Evolutionary conservation across 2,329 filamentous ascomycete genomes (phyloP), one percentile per base, ranked within the genome.

Genomic region (Cordyceps javanica): DNA sequence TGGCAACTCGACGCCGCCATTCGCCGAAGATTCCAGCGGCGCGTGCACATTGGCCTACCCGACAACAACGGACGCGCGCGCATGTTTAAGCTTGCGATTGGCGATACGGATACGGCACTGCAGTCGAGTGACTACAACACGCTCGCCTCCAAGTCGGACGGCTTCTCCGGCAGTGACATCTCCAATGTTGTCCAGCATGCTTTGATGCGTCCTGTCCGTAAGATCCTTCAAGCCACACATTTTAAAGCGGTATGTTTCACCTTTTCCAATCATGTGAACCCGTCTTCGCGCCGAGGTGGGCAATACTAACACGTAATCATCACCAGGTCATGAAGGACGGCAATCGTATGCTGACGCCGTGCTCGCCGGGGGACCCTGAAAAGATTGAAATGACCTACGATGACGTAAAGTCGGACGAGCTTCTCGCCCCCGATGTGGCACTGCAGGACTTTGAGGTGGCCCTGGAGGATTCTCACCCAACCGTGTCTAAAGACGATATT

Each of bases 1-100:
- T 99, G 94, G 94, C 93, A 99, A 78, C 82, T 99, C 50, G 94
- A 99, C 71, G 89, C 91, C 11, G 94, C 94, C 65, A 99, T 99
- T 66, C 87, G 94, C 65, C 85, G 94, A 72, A 90, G 94, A 68
- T 99, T 99, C 78, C 95, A 99, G 73, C 82, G 94, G 65, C 82
- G 94, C 75, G 92, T 99, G 28, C 94, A 99, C 73, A 99, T 99
- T 72, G 91, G 89, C 63, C 77, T 99, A 45, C 94, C 94, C 7
- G 94, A 99, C 70, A 67, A 87, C 42, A 87, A 90, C 16, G 94
- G 93, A 25, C 84, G 94, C 61, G 92, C 92, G 69, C 91, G 79
- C 62, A 96, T 97, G 92, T 97, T 97, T 74, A 93, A 95, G 77
- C 81, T 99, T 56, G 88, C 91, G 16, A 87, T 99, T n/a, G 94